phyloP scores from a whole-genome alignment of 78 protist species.

The Dictyostelium discoideum region DNA sequence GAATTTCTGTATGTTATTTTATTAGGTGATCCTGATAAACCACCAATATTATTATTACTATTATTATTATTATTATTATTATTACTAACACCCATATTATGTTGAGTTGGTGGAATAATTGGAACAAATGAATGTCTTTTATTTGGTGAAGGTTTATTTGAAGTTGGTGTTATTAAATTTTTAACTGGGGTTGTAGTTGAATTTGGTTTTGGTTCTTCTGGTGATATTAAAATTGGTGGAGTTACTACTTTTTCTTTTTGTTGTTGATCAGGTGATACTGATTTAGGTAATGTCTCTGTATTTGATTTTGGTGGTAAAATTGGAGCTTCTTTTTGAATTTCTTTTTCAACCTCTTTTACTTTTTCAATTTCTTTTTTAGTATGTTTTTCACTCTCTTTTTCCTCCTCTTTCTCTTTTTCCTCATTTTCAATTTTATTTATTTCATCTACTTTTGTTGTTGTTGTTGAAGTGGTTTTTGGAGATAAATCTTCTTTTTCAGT shows the following conservation, averaged over 20 bases:
- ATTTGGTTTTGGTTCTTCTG: neutral
- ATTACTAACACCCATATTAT: neutral
- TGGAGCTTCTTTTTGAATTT: neutral
- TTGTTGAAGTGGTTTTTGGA: neutral
- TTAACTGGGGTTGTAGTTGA: neutral
- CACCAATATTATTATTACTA: neutral
- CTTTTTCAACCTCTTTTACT: too few relatives aligned
- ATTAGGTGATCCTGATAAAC: neutral
- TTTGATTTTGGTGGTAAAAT: neutral
- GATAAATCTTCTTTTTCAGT: neutral
- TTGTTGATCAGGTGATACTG: neutral
- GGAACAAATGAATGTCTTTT: neutral
- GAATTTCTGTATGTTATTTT: conserved; percentile 28
- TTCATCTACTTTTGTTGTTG: neutral
- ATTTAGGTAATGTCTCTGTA: neutral
- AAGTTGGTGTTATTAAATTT: neutral
- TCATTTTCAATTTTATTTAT: neutral
- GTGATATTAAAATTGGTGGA: neutral
- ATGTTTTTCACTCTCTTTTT: neutral
- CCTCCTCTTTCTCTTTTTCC: neutral
- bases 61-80: neutral
- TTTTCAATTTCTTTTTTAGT: neutral
- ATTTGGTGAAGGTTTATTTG: neutral
- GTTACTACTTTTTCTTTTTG: neutral
- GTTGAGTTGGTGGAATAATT: neutral